phyloP scores from a whole-genome alignment of 345 rosid species.

The Clausena lansium region DNA sequence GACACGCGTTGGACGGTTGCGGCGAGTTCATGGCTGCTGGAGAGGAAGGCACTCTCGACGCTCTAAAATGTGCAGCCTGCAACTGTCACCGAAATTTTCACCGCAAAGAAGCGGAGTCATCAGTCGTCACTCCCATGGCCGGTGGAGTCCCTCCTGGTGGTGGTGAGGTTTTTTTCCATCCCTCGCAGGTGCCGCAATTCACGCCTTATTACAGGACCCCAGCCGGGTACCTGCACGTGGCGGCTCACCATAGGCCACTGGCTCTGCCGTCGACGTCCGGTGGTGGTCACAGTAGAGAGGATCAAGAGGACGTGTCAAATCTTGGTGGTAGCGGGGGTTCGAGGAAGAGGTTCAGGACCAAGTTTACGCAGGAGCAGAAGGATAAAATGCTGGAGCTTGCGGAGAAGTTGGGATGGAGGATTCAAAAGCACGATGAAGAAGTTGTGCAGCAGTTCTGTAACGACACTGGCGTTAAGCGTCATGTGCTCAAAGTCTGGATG shows the following conservation, averaged over 20 bases:
- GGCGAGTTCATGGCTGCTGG: slow-evolving; percentile 83
- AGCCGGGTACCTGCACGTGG: slow-evolving; percentile 46
- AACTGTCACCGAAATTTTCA: slow-evolving; percentile 86
- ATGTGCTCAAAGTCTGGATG: slow-evolving; percentile 89
- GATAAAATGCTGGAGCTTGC: slow-evolving; percentile 71
- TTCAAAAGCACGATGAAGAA: slow-evolving; percentile 75
- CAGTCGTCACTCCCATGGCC: slow-evolving; percentile 3
- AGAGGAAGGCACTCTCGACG: slow-evolving; percentile 64
- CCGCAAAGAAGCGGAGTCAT: slow-evolving; percentile 49
- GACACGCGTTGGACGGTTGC: slow-evolving; percentile 82
- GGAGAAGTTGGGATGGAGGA: slow-evolving; percentile 77
- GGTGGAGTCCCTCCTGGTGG: neutral
- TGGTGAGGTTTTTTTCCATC: slow-evolving; percentile 21
- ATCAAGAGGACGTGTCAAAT: slow-evolving; percentile 50
- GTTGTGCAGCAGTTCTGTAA: slow-evolving; percentile 62
- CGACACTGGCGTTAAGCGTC: slow-evolving; percentile 61
- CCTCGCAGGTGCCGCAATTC: slow-evolving; percentile 43
- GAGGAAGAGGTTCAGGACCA: slow-evolving; percentile 70
- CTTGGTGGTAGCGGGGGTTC: slow-evolving; percentile 23
- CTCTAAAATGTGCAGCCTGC: slow-evolving; percentile 83
- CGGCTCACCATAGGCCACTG: slow-evolving; percentile 38
- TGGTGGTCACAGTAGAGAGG: slow-evolving; percentile 46
- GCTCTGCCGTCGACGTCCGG: slow-evolving; percentile 50
- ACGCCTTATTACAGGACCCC: slow-evolving; percentile 58
- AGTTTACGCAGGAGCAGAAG: slow-evolving; percentile 70